phyloP scores from a whole-genome alignment of 169 alveolate genomes.

The Plasmodium blacklocki region DNA sequence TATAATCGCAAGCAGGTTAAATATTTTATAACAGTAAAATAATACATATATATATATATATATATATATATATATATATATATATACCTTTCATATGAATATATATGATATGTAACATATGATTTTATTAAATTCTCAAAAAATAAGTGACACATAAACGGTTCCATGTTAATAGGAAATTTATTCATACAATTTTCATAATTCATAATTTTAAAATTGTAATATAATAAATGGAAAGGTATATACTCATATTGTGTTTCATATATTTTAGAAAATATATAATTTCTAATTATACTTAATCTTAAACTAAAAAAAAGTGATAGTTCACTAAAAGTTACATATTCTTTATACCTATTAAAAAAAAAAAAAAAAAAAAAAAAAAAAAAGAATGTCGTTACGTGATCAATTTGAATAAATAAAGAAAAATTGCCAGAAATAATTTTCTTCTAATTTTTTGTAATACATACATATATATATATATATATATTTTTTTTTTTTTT shows the following conservation, averaged over 20 bases:
- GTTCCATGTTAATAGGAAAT: neutral
- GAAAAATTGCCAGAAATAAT: too few relatives aligned
- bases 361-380: neutral
- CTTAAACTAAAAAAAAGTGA: slow-evolving; percentile 66
- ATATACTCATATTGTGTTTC: slow-evolving; percentile 23
- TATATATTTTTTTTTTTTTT: neutral
- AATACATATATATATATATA: neutral
- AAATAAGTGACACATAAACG: slow-evolving; percentile 20
- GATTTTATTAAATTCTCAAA: slow-evolving; percentile 50
- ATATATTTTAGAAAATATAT: slow-evolving; percentile 61
- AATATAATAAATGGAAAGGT: slow-evolving; percentile 46
- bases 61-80: neutral
- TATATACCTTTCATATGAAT: slow-evolving; percentile 43
- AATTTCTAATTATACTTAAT: slow-evolving; percentile 34
- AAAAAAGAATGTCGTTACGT: too few relatives aligned
- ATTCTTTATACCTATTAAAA: slow-evolving; percentile 60
- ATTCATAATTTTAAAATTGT: slow-evolving; percentile 31
- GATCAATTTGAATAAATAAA: too few relatives aligned
- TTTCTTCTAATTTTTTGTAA: too few relatives aligned
- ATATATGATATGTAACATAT: slow-evolving; percentile 24
- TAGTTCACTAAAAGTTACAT: slow-evolving; percentile 47
- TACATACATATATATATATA: slow-evolving; percentile 5
- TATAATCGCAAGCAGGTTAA: too few relatives aligned
- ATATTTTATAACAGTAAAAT: too few relatives aligned
- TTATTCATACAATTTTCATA: neutral